Conservation (phyloP, 2,329 filamentous ascomycete species). For the Curvularia sp. region DNA sequence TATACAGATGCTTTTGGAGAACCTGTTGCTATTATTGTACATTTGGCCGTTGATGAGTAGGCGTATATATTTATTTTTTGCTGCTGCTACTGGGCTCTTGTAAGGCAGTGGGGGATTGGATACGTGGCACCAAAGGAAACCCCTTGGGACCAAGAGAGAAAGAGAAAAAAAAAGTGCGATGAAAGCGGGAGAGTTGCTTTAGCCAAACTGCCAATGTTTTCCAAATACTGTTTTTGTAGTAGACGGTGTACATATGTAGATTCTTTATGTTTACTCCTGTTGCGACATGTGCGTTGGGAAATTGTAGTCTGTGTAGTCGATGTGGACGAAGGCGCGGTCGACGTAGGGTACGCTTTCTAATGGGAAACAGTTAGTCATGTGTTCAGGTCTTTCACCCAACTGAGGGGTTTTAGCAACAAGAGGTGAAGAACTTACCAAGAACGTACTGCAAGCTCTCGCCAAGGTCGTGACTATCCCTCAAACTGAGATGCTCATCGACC, state of each 20-base stretch:
- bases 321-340: slow-evolving; percentile 61
- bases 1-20: neutral
- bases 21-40: neutral
- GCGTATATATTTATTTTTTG: neutral
- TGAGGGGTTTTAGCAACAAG: neutral
- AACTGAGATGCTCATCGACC: slow-evolving; percentile 74
- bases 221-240: too few species aligned
- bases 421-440: slow-evolving; percentile 56
- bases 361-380: slow-evolving; percentile 13
- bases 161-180: neutral
- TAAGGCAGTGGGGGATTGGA: neutral
- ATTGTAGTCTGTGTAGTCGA: slow-evolving; percentile 60
- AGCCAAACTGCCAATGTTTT: neutral
- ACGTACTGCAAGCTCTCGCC: slow-evolving; percentile 82
- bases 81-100: neutral
- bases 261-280: slow-evolving; percentile 42
- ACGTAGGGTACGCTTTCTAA: slow-evolving; percentile 77
- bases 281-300: slow-evolving; percentile 60
- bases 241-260: neutral
- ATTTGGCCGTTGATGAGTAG: neutral
- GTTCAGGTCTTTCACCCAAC: neutral
- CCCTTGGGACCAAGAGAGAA: neutral
- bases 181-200: neutral
- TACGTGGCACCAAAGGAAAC: neutral
- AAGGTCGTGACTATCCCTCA: slow-evolving; percentile 83